These are phyloP conservation scores for Musa itinerans DNA, from an alignment of 176 grass and related monocot species.

Conservation along the genomic window DNA sequence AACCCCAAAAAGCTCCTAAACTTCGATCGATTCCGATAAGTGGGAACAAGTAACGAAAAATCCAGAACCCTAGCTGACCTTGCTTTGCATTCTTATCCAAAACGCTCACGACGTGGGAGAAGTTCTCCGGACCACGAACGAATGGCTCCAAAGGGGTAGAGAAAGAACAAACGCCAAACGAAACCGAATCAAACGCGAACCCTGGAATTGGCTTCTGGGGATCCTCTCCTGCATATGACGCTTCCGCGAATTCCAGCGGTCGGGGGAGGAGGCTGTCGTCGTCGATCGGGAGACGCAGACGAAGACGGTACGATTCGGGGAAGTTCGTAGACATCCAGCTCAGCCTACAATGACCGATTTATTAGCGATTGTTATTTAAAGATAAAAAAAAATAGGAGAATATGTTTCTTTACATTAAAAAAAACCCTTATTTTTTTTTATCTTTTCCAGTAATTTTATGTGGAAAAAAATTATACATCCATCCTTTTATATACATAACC, in stretches of 20 bases:
- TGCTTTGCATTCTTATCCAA: constrained; percentile 4
- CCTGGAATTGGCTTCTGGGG: not conserved
- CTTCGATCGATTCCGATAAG: not conserved
- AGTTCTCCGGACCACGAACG: not conserved
- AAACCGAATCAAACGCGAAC: not conserved
- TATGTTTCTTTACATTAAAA: too few relatives aligned
- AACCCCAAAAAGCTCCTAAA: not conserved
- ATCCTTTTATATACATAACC: too few relatives aligned
- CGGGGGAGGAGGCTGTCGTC: not conserved
- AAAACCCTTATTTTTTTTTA: too few relatives aligned
- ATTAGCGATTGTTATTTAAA: too few relatives aligned
- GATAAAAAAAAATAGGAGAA: too few relatives aligned
- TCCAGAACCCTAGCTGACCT: not conserved
- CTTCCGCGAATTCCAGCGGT: not conserved
- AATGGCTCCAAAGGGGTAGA: not conserved
- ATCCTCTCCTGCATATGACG: not conserved
- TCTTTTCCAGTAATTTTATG: too few relatives aligned
- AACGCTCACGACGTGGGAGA: not conserved
- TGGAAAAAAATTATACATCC: too few relatives aligned
- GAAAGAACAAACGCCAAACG: constrained; percentile 1
- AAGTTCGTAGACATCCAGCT: not conserved
- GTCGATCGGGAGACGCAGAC: not conserved
- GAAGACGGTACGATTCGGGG: not conserved
- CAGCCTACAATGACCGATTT: too few relatives aligned
- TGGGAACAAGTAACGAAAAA: constrained; percentile 1